Base-by-base conservation (phyloP, 23 red algal species). In the Rhodosorus marinus region DNA sequence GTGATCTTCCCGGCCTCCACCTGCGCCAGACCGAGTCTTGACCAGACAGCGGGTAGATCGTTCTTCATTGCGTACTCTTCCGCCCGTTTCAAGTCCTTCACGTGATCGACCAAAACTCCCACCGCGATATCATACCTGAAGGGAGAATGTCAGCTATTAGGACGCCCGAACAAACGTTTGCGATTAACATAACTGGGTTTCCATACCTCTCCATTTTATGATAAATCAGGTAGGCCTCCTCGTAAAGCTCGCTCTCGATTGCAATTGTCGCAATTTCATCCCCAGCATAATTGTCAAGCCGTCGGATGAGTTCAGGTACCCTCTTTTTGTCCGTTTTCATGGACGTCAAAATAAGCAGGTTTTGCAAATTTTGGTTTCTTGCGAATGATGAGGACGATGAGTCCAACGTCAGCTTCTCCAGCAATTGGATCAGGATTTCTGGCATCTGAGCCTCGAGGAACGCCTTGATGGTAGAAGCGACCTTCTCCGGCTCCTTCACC, bases 401-500 rank as follows among this genome's bases (percentile, higher is more conserved):
- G 40, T 86, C 71, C 4, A 98, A 61, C 4, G 86, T 80, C 43
- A 98, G 69, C 46, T 85, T 84, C 65, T 85, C 90, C 24, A 98
- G 62, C 71, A 98, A 66, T 34, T 98, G 79, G 45, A 98, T 82
- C 15, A 98, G 70, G 49, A 78, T 73, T 21, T 70, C 74, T 24
- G 78, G 90, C 63, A 98, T 51, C 22, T 82, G 77, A 0, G 90
- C 90, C 4, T 65, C 67, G 79, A 98, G 85, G 52, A 98, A 84
- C n/a, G 90, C 90, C 28, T 84, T 85, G 2, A 98, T 80, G 20
- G 90, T 69, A 11, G 64, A 79, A 0, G 69, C 74, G 23, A 85
- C 74, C 52, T 86, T 83, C 30, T 84, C 76, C 2, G 90, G 64
- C 8, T 80, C 76, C 17, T 59, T 31, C 27, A 66, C 77, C 17